phyloP scores from a whole-genome alignment of 2,329 filamentous ascomycete genomes.

The Mycosphaerella sp. region DNA sequence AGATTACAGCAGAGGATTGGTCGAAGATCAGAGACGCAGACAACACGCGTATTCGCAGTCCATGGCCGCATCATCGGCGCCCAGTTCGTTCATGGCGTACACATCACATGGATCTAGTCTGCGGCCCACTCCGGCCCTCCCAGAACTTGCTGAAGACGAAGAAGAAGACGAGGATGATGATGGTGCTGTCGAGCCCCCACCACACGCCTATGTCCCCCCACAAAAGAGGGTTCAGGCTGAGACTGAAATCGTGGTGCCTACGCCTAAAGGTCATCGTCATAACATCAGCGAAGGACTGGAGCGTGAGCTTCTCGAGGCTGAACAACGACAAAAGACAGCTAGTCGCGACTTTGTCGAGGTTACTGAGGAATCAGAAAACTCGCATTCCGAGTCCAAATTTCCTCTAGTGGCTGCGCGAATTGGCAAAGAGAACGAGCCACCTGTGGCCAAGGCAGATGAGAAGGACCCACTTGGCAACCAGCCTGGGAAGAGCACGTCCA shows the following conservation, averaged over 20 bases:
- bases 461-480: constrained; percentile 23
- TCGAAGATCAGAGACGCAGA: constrained; percentile 46
- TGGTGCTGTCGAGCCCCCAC: constrained; percentile 11
- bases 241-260: constrained; percentile 54
- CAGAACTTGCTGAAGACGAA: constrained; percentile 68
- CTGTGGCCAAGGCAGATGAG: constrained; percentile 14
- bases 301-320: constrained; percentile 75
- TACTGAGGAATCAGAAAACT: constrained; percentile 21
- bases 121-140: constrained; percentile 48
- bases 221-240: constrained; percentile 30
- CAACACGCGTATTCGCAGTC: constrained; percentile 39
- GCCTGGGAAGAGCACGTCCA: constrained; percentile 35
- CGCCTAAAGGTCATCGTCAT: constrained; percentile 58
- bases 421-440: constrained; percentile 11
- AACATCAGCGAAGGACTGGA: constrained; percentile 74
- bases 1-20: constrained; percentile 34
- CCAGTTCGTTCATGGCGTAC: constrained; percentile 26
- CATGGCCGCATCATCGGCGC: constrained; percentile 22
- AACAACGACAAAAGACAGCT: constrained; percentile 56
- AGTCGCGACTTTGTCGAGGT: constrained; percentile 23
- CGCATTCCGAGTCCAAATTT: constrained; percentile 2
- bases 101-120: constrained; percentile 35
- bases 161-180: constrained; percentile 48
- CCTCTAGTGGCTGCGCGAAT: neutral
- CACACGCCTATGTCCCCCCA: constrained; percentile 29